Conservation (phyloP, 345 rosid genomes). For the Eucalyptus lansdowneana region DNA sequence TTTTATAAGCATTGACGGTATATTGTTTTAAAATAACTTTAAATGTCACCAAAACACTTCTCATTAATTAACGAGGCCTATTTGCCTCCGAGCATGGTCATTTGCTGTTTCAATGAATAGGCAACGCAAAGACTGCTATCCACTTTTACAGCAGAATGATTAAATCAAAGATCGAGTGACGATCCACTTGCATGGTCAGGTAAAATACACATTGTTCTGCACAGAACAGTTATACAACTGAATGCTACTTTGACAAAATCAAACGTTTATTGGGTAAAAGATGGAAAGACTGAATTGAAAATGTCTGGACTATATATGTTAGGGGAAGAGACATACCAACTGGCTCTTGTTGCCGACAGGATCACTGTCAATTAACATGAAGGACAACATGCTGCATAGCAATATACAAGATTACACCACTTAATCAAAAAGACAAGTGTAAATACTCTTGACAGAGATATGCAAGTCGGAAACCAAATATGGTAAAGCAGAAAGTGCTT, state of each 20-base stretch:
- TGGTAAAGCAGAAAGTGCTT: neutral
- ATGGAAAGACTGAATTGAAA: neutral
- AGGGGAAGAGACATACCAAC: neutral
- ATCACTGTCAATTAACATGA: neutral
- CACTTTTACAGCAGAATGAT: neutral
- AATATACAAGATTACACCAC: neutral
- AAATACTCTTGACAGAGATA: neutral
- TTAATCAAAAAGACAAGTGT: neutral
- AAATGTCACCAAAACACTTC: too few relatives aligned
- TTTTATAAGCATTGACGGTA: too few relatives aligned
- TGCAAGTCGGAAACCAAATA: neutral
- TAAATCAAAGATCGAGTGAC: neutral
- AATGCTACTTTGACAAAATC: neutral
- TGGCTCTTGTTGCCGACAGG: neutral
- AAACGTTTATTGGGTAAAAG: neutral
- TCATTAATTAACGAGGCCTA: too few relatives aligned
- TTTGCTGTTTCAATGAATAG: too few relatives aligned
- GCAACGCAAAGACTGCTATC: neutral
- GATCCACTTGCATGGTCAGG: neutral
- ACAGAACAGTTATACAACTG: neutral
- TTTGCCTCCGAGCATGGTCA: too few relatives aligned
- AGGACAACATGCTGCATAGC: constrained; percentile 44
- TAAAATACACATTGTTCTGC: neutral
- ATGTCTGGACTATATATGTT: neutral
- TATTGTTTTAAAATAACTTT: too few relatives aligned